These are phyloP conservation scores for Fusarium veterinarium DNA, from an alignment of 2,329 filamentous ascomycete species.

Conservation along the genomic window DNA sequence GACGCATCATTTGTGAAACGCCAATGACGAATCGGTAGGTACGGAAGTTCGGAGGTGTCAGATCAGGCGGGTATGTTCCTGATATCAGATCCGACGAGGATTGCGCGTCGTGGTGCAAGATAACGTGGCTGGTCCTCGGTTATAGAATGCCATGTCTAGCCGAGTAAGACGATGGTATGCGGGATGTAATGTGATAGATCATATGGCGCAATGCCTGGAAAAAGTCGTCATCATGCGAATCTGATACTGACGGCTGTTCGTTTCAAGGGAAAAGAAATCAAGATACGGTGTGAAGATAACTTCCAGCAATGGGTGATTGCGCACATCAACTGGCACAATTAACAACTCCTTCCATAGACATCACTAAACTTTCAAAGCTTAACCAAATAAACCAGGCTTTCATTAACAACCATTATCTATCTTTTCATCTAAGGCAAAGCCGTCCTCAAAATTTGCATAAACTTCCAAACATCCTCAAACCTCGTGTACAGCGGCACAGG, in stretches of 20 bases:
- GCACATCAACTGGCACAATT: neutral
- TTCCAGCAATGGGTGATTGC: neutral
- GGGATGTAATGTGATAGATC: neutral
- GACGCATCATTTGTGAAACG: conserved; percentile 52
- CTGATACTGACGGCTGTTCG: too few species aligned
- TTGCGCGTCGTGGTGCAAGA: neutral
- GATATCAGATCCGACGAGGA: neutral
- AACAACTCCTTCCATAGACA: neutral
- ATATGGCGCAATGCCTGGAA: neutral
- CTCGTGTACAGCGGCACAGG: conserved; percentile 87
- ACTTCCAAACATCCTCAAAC: conserved; percentile 75
- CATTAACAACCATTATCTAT: conserved; percentile 17
- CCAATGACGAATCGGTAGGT: neutral
- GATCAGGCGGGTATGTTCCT: neutral
- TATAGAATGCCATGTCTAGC: conserved; percentile 2
- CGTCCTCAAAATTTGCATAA: conserved; percentile 56
- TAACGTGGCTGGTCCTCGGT: neutral
- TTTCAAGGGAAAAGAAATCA: neutral
- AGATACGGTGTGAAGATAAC: neutral
- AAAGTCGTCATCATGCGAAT: too few species aligned
- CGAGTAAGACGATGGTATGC: conserved; percentile 7
- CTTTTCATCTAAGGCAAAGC: conserved; percentile 44
- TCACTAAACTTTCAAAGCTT: rapidly evolving
- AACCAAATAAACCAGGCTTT: neutral
- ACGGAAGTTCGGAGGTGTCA: conserved; percentile 21